Evolutionary conservation across 1,284 basidiomycete genomes (phyloP), one percentile per base, ranked within the genome.

Genomic region (Inonotus obliquus): DNA sequence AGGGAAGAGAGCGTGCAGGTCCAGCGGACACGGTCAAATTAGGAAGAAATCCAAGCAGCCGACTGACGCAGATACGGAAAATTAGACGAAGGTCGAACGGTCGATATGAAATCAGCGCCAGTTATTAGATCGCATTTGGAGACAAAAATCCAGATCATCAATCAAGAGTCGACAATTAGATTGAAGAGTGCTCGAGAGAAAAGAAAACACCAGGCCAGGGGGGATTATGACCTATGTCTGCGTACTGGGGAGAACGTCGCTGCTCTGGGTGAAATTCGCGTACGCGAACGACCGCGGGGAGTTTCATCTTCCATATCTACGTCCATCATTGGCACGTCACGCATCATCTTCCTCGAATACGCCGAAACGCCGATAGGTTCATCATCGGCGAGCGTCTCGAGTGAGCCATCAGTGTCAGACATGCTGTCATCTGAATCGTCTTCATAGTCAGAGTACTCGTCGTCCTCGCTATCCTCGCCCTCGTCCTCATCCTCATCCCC

Each of bases 381-480:
- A 10, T 61, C 59, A 41, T 61, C 59, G 9, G 54, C 44, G 25
- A 61, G 41, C 53, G 59, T 54, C 21, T 61, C 59, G 14, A 61
- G 54, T 0, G 52, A 55, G 19, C 52, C 59, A 44, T 61, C 59
- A 17, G 59, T 61, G 49, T 75, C 74, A 1, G 68, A 72, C 48
- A 76, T 71, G n/a, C 70, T 67, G 27, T 68, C 69, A 38, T 72
- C 71, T 23, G 65, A 70, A 54, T 71, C 71, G 57, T 37, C 44
- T 1, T 37, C 45, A 44, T 29, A 54, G 6, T 54, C 59, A 6
- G 52, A 60, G 37, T 57, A 27, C 27, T 55, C 38, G 35, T 61
- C 54, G 3, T 19, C 45, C 19, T 51, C 60, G 13, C 38, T 49
- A 2, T 62, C 60, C 29, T 35, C 54, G 4, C 48, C 65, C 21